phyloP scores from a whole-genome alignment of 192 early-diverging fungal species.

The Coemansia aciculifera region DNA sequence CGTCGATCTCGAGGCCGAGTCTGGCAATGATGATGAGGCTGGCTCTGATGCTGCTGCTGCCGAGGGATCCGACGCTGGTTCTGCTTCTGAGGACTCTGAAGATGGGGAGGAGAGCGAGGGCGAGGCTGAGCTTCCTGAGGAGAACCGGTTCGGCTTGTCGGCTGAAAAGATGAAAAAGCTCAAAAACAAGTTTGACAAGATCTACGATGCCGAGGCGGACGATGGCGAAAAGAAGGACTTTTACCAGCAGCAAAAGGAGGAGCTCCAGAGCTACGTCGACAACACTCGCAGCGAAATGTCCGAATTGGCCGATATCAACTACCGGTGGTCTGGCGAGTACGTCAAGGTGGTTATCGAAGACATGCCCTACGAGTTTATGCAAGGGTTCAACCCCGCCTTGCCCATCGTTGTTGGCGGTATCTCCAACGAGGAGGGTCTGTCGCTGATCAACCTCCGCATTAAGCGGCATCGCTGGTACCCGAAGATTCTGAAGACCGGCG shows the following conservation, averaged over 20 bases:
- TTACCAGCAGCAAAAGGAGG: slow-evolving; percentile 89
- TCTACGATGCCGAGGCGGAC: slow-evolving; percentile 80
- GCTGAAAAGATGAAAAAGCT: slow-evolving; percentile 84
- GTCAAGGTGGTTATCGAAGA: slow-evolving; percentile 86
- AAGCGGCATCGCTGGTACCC: slow-evolving; percentile 98
- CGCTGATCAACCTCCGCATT: slow-evolving; percentile 92
- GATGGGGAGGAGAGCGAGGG: slow-evolving; percentile 27
- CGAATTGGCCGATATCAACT: slow-evolving; percentile 83
- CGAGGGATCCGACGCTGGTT: slow-evolving; percentile 37
- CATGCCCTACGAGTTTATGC: slow-evolving; percentile 94
- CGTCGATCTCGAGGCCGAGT: slow-evolving; percentile 69
- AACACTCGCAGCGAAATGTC: slow-evolving; percentile 88
- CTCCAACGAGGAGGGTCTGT: slow-evolving; percentile 87
- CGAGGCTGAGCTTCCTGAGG: slow-evolving; percentile 59
- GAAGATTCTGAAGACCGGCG: slow-evolving; percentile 95
- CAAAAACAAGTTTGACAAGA: slow-evolving; percentile 90
- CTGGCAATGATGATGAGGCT: slow-evolving; percentile 56
- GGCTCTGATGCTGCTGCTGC: slow-evolving; percentile 23
- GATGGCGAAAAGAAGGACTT: slow-evolving; percentile 70
- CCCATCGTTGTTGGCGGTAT: slow-evolving; percentile 93
- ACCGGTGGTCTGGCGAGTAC: slow-evolving; percentile 91
- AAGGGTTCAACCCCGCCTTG: slow-evolving; percentile 84
- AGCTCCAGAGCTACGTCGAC: slow-evolving; percentile 79
- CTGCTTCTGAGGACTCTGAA: slow-evolving; percentile 53
- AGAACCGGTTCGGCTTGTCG: slow-evolving; percentile 62